Evolutionary conservation across 257 asterid species (phyloP), one percentile per base, ranked within the genome.

Genomic region (Jacaranda copaia): DNA sequence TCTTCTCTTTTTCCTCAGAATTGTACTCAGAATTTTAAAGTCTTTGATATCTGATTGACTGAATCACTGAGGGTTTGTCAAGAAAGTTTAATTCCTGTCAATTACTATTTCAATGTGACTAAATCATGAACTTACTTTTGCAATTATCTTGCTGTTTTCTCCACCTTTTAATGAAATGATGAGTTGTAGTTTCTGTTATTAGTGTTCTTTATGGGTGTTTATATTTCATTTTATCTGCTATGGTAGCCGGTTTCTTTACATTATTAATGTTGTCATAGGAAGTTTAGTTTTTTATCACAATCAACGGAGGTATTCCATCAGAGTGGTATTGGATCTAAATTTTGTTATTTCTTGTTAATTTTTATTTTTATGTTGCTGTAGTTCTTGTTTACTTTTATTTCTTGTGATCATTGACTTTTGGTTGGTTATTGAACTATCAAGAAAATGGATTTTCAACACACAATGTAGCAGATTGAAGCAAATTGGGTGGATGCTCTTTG

Each of bases 11-110:
- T 55, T 43, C 43, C 43, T 64, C 52, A n/a, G 45, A 56, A 58
- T 58, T 76, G 67, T 68, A 61, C 72, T n/a, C n/a, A n/a, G n/a
- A n/a, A n/a, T n/a, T n/a, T n/a, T n/a, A 18, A 55, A 57, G 78
- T 62, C 72, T 65, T 11, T 13, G 65, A 15, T 72, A 71, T 57
- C 60, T 70, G 79, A 74, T 81, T 76, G 81, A 71, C 79, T 72
- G 84, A 71, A 70, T 76, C 69, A 55, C 57, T 63, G 42, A 40
- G 40, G 6, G 20, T 58, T 55, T 62, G 68, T 75, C 46, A 32
- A 52, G 46, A 70, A 79, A 52, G 4, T 39, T 35, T 69, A 18
- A 59, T 62, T 62, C 59, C 52, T n/a, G 39, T 74, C 76, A 60
- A 68, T 69, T 51, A 38, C 51, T 71, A 13, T 39, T 58, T 73